Conservation (phyloP, 192 early-diverging fungal species). For the Jimgerdemannia flammicorona region DNA sequence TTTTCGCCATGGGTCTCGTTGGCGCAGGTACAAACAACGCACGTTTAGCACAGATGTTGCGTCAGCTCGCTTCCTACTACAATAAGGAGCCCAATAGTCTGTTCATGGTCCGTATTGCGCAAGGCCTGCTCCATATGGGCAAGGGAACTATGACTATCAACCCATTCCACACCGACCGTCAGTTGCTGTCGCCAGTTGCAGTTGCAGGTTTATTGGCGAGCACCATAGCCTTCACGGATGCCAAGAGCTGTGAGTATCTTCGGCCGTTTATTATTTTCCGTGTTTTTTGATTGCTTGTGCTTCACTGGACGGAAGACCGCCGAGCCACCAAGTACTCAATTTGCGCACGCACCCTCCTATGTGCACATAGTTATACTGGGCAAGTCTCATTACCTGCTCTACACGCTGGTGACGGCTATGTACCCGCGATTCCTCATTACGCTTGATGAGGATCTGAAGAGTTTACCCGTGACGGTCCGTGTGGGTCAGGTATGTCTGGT, state of each 20-base stretch:
- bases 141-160: constrained; percentile 98
- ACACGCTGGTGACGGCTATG: constrained; percentile 89
- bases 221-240: constrained; percentile 87
- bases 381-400: constrained; percentile 90
- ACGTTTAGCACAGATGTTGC: constrained; percentile 93
- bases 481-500: constrained; percentile 71
- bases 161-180: constrained; percentile 91
- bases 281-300: background rate
- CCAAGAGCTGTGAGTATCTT: constrained; percentile 69
- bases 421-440: constrained; percentile 99
- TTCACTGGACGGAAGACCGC: background rate
- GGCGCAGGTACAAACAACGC: constrained; percentile 99
- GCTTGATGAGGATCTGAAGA: constrained; percentile 86
- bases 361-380: constrained; percentile 69
- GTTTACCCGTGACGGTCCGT: constrained; percentile 80
- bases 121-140: constrained; percentile 93
- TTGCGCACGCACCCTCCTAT: too few species aligned
- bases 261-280: background rate
- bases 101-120: constrained; percentile 82
- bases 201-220: constrained; percentile 84
- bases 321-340: too few species aligned
- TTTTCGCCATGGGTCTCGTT: constrained; percentile 98
- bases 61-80: constrained; percentile 96
- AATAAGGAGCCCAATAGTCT: constrained; percentile 88
- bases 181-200: constrained; percentile 86